These are phyloP conservation scores for Ogataea hybrid DNA, from an alignment of 1,139 yeast species.

Conservation along the genomic window DNA sequence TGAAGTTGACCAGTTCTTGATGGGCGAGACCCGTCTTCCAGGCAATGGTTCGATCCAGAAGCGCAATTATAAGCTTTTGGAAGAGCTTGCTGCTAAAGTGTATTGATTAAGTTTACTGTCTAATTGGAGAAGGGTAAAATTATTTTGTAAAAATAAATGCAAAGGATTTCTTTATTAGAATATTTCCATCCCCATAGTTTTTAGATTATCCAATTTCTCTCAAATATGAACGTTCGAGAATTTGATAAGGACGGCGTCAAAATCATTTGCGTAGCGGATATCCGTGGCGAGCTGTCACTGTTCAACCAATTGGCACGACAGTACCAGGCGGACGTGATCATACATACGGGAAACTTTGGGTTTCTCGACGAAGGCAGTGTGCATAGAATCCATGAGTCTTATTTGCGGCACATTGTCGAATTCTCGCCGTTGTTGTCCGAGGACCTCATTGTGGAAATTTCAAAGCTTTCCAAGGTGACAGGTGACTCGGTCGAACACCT, in stretches of 20 bases:
- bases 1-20: slow-evolving; percentile 78
- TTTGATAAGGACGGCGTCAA: slow-evolving; percentile 23
- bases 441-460: slow-evolving; percentile 43
- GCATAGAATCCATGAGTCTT: slow-evolving; percentile 51
- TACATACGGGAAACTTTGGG: slow-evolving; percentile 82
- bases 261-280: slow-evolving; percentile 53
- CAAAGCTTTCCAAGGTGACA: slow-evolving; percentile 44
- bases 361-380: slow-evolving; percentile 64
- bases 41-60: slow-evolving; percentile 92
- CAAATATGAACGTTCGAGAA: slow-evolving; percentile 6
- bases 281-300: slow-evolving; percentile 48
- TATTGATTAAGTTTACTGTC: slow-evolving; percentile 22
- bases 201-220: not conserved
- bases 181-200: not conserved
- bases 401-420: slow-evolving; percentile 64
- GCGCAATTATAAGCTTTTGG: slow-evolving; percentile 71
- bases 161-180: not conserved
- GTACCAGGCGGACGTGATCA: slow-evolving; percentile 48
- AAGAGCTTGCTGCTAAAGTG: slow-evolving; percentile 66
- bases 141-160: not conserved
- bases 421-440: slow-evolving; percentile 59
- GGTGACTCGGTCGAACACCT: slow-evolving; percentile 39
- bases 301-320: slow-evolving; percentile 46
- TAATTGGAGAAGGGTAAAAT: not conserved
- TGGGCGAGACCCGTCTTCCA: slow-evolving; percentile 81